These are phyloP conservation scores for Nannochloropsis salina DNA, from an alignment of 108 stramenopile species.

Conservation along the genomic window DNA sequence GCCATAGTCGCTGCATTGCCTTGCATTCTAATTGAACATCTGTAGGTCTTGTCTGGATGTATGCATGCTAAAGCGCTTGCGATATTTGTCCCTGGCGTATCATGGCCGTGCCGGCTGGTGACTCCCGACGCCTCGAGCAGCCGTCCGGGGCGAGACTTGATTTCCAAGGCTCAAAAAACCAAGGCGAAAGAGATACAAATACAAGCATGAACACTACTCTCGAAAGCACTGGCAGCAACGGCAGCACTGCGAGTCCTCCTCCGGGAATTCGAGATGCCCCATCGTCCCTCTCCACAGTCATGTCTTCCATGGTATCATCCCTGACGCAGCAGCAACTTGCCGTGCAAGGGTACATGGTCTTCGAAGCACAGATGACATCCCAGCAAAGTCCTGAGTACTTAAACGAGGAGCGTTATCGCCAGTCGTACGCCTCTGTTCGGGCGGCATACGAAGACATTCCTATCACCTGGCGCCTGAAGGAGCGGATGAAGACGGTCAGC, in stretches of 20 bases:
- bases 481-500: conserved; percentile 84
- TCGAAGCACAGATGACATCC: neutral
- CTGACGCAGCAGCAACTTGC: neutral
- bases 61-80: no score
- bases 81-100: no score
- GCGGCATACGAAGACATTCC: neutral
- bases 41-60: no score
- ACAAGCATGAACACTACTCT: no score
- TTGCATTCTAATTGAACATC: no score
- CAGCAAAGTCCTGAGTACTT: neutral
- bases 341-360: neutral
- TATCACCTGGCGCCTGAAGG: conserved; percentile 73
- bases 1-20: no score
- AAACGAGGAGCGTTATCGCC: conserved; percentile 9
- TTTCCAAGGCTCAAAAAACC: no score
- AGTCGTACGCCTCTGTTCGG: neutral
- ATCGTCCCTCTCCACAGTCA: neutral
- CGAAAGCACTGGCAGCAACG: neutral
- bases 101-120: no score
- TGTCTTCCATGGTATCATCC: neutral
- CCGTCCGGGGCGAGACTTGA: no score
- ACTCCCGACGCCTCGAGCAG: no score
- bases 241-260: neutral
- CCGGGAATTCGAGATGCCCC: neutral
- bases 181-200: no score